These are phyloP conservation scores for Trametes hirsuta DNA, from an alignment of 1,284 basidiomycete species.

Conservation along the genomic window DNA sequence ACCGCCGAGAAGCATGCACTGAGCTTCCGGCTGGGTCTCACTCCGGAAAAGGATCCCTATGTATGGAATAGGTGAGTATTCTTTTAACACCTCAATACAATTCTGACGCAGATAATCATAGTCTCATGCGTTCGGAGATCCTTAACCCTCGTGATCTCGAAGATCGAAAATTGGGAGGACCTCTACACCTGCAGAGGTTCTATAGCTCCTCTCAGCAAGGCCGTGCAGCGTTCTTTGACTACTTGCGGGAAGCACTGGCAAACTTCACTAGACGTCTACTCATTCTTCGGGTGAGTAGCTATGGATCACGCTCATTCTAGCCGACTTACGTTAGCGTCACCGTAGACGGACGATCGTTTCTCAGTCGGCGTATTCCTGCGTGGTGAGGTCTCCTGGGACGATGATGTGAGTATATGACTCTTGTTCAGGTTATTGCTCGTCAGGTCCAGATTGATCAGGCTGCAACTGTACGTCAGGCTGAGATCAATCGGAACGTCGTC, in stretches of 20 bases:
- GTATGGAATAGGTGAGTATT: slow-evolving; percentile 52
- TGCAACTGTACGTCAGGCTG: slow-evolving; percentile 32
- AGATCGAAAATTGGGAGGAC: slow-evolving; percentile 50
- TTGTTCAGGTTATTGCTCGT: neutral
- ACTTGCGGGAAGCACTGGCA: slow-evolving; percentile 54
- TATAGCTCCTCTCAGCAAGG: slow-evolving; percentile 60
- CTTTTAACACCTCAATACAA: neutral
- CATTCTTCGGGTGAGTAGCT: slow-evolving; percentile 53
- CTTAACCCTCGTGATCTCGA: slow-evolving; percentile 52
- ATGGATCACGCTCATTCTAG: neutral
- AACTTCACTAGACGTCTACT: slow-evolving; percentile 61
- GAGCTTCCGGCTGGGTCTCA: slow-evolving; percentile 36
- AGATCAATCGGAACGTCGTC: slow-evolving; percentile 59
- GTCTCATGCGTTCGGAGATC: slow-evolving; percentile 60
- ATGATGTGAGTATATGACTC: slow-evolving; percentile 41
- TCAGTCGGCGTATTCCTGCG: slow-evolving; percentile 63
- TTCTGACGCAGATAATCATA: slow-evolving; percentile 23
- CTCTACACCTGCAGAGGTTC: slow-evolving; percentile 60
- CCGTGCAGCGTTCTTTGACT: slow-evolving; percentile 61
- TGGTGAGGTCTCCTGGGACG: slow-evolving; percentile 62
- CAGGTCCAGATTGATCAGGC: neutral
- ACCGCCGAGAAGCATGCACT: slow-evolving; percentile 56
- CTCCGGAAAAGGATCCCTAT: slow-evolving; percentile 44
- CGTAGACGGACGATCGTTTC: slow-evolving; percentile 58
- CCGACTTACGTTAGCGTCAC: neutral